A percentile compares a stretch with the other conserved stretches of the same genome.
Conservation (phyloP, 208 protist species). For the Polymyxa betae region DNA sequence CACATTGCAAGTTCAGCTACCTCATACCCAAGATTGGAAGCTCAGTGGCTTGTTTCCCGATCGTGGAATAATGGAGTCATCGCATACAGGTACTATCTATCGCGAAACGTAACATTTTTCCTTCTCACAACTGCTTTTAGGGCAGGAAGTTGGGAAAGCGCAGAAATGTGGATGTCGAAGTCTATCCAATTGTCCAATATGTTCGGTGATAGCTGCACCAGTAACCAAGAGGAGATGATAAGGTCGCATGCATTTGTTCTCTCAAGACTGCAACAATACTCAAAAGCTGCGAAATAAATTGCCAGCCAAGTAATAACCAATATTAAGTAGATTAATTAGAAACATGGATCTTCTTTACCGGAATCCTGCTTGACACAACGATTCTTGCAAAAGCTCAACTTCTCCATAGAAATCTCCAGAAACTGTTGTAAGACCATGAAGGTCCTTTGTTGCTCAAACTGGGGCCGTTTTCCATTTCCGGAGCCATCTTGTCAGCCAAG, state of each 20-base stretch:
- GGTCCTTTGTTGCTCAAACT: background rate
- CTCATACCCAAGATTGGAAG: constrained; percentile 43
- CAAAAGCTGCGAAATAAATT: background rate
- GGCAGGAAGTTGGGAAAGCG: background rate
- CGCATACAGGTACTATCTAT: background rate
- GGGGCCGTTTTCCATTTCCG: background rate
- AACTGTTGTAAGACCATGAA: too few relatives aligned
- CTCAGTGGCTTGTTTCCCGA: background rate
- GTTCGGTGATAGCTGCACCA: background rate
- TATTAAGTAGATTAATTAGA: background rate
- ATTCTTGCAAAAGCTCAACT: background rate
- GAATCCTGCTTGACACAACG: background rate
- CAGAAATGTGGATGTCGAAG: constrained; percentile 18
- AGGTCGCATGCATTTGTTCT: constrained; percentile 28
- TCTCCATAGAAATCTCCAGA: background rate
- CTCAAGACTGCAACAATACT: background rate
- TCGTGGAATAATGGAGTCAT: constrained; percentile 35
- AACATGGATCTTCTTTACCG: background rate
- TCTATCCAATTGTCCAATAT: background rate
- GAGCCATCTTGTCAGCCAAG: background rate
- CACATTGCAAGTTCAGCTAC: background rate
- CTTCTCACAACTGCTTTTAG: background rate
- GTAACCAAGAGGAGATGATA: constrained; percentile 36
- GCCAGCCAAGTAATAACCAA: background rate
- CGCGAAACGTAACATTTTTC: background rate